Conservation (phyloP, 306 rosid genomes). For the Gleditsia sinensis region DNA sequence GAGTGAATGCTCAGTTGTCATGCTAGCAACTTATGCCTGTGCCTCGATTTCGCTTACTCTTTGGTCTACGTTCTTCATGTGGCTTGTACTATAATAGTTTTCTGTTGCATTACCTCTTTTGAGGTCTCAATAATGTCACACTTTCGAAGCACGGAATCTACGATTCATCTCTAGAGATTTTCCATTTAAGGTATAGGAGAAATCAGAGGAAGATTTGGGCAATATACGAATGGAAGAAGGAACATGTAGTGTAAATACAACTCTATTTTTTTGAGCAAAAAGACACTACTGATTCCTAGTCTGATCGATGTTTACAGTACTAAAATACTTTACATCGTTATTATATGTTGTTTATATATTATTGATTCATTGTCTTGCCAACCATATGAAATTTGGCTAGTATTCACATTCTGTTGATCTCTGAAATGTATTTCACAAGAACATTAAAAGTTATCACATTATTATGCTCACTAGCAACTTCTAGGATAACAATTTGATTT, state of each 20-base stretch:
- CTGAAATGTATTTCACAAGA: not conserved
- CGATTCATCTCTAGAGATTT: not conserved
- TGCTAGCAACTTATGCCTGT: constrained; percentile 42
- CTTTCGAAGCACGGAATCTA: not conserved
- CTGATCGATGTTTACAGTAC: not conserved
- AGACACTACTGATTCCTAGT: not conserved
- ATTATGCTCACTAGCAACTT: not conserved
- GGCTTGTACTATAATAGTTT: constrained; percentile 25
- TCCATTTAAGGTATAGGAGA: not conserved
- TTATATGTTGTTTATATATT: too few species aligned
- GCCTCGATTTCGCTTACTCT: constrained; percentile 38
- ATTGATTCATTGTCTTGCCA: too few species aligned
- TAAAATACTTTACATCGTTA: not conserved
- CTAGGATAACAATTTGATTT: not conserved
- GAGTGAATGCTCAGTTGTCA: constrained; percentile 41
- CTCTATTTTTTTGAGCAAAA: not conserved
- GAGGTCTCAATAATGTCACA: not conserved
- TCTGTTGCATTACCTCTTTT: not conserved
- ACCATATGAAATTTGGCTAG: too few species aligned
- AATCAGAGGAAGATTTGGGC: not conserved
- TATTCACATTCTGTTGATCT: too few species aligned
- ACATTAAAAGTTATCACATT: not conserved
- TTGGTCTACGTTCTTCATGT: constrained; percentile 39
- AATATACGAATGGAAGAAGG: not conserved
- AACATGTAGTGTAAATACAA: not conserved